Evolutionary conservation across 1,139 yeast species (phyloP), one percentile per base, ranked within the genome.

Genomic region (Pichia norvegensis): DNA sequence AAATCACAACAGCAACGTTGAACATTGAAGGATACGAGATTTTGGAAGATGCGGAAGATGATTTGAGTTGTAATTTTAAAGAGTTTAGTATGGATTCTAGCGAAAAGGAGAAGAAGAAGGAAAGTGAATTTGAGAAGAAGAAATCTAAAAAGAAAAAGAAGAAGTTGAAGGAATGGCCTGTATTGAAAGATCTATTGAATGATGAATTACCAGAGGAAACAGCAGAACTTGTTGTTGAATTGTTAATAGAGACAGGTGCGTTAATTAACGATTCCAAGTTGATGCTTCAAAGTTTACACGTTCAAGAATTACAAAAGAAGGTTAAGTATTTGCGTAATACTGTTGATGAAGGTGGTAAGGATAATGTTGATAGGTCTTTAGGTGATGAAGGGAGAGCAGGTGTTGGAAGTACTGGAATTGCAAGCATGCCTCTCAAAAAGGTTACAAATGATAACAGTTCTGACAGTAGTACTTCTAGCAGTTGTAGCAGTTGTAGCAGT

Each of bases 201-300:
- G 47, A 43, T 2, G 53, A 55, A 1, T 46, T 52, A 43, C 39
- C 55, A 2, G 45, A 44, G 1, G 52, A 53, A 9, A 81, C 87
- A 1, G 67, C 73, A 13, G 79, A 78, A 50, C 64, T 67, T 38
- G 68, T 78, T 8, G 69, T 83, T 39, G 82, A 79, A 49, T 60
- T 78, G 43, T 73, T 82, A 36, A 76, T 75, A 55, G 85, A 82
- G 53, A 67, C 75, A 2, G 79, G 81, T 1, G 75, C 79, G 0
- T 62, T 81, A 41, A 77, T 76, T 0, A 75, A 79, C 49, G 90
- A 83, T 56, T 68, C 80, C 65, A 78, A 81, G 54, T 62, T 83
- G 49, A 70, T 82, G 72, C 62, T 81, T 41, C 68, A 88, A 48
- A 75, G 84, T 2, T 66, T 74, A 49, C 81, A 81, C 57, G 81